A percentile compares a stretch with the other conserved stretches of the same genome.
phyloP scores from a whole-genome alignment of 2,329 filamentous ascomycete species.

The Exophiala mesophila region DNA sequence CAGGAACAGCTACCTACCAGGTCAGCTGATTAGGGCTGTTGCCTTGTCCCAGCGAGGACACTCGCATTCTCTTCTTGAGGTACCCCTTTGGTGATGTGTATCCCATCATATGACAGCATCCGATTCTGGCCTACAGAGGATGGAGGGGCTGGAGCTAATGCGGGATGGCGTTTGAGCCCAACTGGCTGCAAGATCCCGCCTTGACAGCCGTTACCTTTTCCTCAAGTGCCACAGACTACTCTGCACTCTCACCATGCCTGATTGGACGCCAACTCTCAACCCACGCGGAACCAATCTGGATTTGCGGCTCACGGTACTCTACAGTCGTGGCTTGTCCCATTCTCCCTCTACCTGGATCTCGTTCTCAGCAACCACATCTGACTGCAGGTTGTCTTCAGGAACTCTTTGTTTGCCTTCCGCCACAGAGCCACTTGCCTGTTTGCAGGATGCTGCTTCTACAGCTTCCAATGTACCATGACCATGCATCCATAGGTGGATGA shows the following conservation, averaged over 20 bases:
- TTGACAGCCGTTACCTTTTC: constrained; percentile 19
- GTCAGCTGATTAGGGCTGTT: too few species aligned
- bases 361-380: constrained; percentile 9
- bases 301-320: constrained; percentile 18
- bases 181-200: constrained; percentile 14
- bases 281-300: constrained; percentile 13
- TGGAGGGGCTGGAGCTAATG: constrained; percentile 13
- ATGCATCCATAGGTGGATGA: too few species aligned
- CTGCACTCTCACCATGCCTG: constrained; percentile 9
- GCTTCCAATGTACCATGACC: not conserved
- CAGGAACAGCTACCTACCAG: too few species aligned
- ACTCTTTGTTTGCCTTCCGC: constrained; percentile 25
- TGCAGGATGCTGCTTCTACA: constrained; percentile 21
- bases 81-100: too few species aligned
- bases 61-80: too few species aligned
- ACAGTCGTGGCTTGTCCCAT: constrained; percentile 10
- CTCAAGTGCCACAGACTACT: constrained; percentile 12
- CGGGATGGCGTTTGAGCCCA: constrained; percentile 22
- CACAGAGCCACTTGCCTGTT: constrained; percentile 24
- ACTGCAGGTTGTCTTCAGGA: constrained; percentile 17
- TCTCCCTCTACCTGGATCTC: constrained; percentile 3
- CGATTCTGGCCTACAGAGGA: constrained; percentile 11
- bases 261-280: constrained; percentile 13
- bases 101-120: constrained; percentile 10
- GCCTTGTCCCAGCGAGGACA: too few species aligned